These are phyloP conservation scores for Corynascus novoguineensis DNA, from an alignment of 495 filamentous ascomycete species.

Conservation along the genomic window DNA sequence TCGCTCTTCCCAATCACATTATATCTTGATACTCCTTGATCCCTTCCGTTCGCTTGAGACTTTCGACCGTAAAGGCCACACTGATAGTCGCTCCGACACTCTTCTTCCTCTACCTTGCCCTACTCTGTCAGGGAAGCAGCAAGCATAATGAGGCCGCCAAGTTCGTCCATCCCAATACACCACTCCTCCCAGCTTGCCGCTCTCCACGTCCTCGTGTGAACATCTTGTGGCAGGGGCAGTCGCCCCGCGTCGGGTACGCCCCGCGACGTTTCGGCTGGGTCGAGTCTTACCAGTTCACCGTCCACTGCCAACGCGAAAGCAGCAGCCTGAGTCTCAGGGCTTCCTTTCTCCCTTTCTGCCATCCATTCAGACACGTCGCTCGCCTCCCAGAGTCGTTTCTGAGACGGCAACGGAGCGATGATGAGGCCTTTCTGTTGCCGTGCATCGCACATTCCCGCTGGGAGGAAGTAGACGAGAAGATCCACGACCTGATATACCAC, in stretches of 20 bases:
- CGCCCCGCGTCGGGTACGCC: background rate
- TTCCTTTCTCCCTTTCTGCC: background rate
- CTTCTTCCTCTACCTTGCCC: background rate
- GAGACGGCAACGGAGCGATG: constrained; percentile 42
- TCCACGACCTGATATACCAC: constrained; percentile 41
- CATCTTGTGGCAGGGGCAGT: constrained; percentile 14
- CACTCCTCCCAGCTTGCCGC: constrained; percentile 37
- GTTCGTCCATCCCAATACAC: constrained; percentile 39
- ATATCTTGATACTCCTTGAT: no score
- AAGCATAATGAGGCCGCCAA: constrained; percentile 4
- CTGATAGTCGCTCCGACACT: no score
- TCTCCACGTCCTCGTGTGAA: constrained; percentile 1
- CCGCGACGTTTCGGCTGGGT: background rate
- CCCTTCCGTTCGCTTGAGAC: no score
- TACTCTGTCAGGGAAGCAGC: background rate
- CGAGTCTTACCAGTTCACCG: background rate
- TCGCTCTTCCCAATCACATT: no score
- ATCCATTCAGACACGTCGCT: constrained; percentile 21
- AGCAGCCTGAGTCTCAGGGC: background rate
- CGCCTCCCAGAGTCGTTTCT: constrained; percentile 47
- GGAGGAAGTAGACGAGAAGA: constrained; percentile 44
- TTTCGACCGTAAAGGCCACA: no score
- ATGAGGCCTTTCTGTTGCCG: constrained; percentile 31
- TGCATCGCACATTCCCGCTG: constrained; percentile 35
- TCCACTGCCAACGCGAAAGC: background rate